Evolutionary conservation across 1,284 basidiomycete genomes (phyloP).

Genomic region (Neonothopanus nambi): DNA sequence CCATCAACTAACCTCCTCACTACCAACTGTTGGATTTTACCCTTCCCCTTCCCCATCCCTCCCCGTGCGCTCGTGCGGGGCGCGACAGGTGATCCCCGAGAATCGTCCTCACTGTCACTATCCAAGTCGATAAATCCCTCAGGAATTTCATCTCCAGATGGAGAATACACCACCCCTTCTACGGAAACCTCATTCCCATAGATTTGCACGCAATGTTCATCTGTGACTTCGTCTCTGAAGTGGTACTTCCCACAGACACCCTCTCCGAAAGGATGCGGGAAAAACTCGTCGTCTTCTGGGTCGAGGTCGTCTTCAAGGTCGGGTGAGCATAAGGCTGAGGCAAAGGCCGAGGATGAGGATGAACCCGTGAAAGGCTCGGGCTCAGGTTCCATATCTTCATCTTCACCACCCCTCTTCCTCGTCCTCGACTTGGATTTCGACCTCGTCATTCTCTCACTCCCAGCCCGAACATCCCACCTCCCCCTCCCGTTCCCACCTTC

Average conservation of each 20-base stretch:
- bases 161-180: slow-evolving; percentile 22
- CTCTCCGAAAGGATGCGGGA: slow-evolving; percentile 65
- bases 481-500: background rate
- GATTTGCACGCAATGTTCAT: slow-evolving; percentile 52
- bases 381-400: background rate
- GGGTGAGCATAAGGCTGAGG: no score
- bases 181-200: slow-evolving; percentile 5
- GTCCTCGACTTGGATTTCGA: slow-evolving; percentile 23
- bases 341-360: no score
- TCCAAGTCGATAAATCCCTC: slow-evolving; percentile 1
- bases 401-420: background rate
- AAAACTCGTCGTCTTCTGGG: slow-evolving; percentile 61
- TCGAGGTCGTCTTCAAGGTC: slow-evolving; percentile 19
- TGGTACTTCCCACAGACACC: slow-evolving; percentile 65
- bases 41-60: slow-evolving; percentile 25
- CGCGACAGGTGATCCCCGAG: no score
- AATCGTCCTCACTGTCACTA: slow-evolving; percentile 23
- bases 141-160: slow-evolving; percentile 22
- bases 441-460: slow-evolving; percentile 29
- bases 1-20: slow-evolving; percentile 54
- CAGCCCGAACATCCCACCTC: background rate
- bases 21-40: slow-evolving; percentile 26
- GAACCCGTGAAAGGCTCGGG: no score
- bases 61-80: background rate
- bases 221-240: slow-evolving; percentile 55